Base-by-base conservation (phyloP, 2,329 filamentous ascomycete species). In the Pseudohalonectria lignicola region DNA sequence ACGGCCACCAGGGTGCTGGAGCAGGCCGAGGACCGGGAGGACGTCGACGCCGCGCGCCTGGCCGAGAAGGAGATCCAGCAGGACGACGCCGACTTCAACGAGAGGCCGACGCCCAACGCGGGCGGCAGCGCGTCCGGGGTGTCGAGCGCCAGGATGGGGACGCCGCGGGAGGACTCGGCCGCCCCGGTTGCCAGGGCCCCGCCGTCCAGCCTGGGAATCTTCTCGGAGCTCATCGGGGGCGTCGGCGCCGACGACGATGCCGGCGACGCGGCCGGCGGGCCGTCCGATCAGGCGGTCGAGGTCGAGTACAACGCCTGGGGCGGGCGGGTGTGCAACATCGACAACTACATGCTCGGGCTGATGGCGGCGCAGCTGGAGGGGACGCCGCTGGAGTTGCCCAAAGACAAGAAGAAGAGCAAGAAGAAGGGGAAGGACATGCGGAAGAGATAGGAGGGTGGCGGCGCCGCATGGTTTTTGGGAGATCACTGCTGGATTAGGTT, bases 1-100 rank as follows among this genome's bases (percentile, higher is more conserved):
- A 69, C 65, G 21, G 77, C 83, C 2, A 75, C 79, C 4, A 74
- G 80, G 13, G 85, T 81, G 0, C 78, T 98, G 23, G 87, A 93
- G 49, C 82, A 86, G 46, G 90, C 87, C 1, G 92, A 98, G 59
- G 92, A 98, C 50, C 76, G 76, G 34, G 92, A 98, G 54, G 92
- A 98, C 53, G 85, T 90, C 12, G 79, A 79, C 19, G 92, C 92
- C 0, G 92, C 92, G 2, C 82, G 84, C 37, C 75, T 83, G 9
- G 92, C 92, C 0, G 83, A 93, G 54, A 92, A 84, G 52, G 92
- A 98, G 56, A 81, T 92, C 34, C 78, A 86, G 50, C 82, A 84
- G 18, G 86, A 94, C 48, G 86, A 88, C 33, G 84, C 77, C 4
- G 87, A 94, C 52, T 94, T 94, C 47, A 78, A 78, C 3, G 84